These are phyloP conservation scores for Conticribra weissflogii DNA, from an alignment of 108 stramenopile genomes.

Conservation along the genomic window DNA sequence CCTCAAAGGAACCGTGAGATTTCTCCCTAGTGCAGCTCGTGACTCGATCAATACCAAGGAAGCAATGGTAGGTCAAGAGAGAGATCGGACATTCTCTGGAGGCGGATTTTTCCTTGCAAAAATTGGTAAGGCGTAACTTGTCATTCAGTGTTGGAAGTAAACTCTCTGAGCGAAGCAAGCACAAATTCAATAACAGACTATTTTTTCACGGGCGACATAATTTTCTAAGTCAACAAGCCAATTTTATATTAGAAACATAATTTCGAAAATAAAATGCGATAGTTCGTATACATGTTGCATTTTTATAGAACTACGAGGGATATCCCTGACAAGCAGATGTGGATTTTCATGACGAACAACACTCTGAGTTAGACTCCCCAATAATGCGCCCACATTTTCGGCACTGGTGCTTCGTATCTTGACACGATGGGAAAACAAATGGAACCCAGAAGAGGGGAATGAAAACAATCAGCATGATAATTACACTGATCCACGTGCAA, in stretches of 20 bases:
- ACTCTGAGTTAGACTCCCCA: conserved; percentile 34
- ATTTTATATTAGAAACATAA: no score
- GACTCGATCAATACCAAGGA: no score
- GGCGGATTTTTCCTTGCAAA: conserved; percentile 78
- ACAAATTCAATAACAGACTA: no score
- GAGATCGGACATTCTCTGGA: conserved; percentile 23
- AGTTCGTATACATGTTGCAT: no score
- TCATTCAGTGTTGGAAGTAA: background rate
- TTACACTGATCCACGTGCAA: conserved; percentile 39
- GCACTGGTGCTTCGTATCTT: conserved; percentile 40
- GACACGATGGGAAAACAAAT: conserved; percentile 29
- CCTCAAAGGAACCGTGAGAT: conserved; percentile 61
- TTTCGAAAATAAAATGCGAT: no score
- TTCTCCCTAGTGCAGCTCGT: conserved; percentile 59
- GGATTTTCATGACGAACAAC: no score
- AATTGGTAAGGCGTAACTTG: conserved; percentile 30
- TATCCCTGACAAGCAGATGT: no score
- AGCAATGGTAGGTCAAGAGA: no score
- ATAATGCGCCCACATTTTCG: conserved; percentile 43
- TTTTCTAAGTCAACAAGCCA: no score
- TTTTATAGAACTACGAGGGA: no score
- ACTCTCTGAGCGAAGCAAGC: no score
- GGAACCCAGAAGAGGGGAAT: conserved; percentile 45
- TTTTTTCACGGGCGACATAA: no score
- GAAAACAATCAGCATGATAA: conserved; percentile 26